Evolutionary conservation across 805 yeast genomes (phyloP).

Genomic region (Yamadazyma paraphyllophila): DNA sequence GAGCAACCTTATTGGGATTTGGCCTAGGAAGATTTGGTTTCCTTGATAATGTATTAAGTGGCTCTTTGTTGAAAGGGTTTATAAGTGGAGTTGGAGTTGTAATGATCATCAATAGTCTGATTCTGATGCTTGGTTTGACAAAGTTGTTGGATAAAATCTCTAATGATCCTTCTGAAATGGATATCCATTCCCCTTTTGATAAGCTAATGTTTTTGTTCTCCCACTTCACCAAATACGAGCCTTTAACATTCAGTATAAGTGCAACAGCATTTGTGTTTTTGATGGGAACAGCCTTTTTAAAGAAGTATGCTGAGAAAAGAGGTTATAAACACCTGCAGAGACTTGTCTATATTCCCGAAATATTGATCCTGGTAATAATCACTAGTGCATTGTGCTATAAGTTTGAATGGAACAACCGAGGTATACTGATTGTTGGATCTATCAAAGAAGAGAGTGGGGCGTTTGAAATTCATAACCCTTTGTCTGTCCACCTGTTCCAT

Average conservation of each 20-base stretch:
- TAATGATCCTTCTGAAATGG: conserved; percentile 30
- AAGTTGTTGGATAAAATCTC: conserved; percentile 39
- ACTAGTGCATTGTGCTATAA: conserved; percentile 52
- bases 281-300: conserved; percentile 18
- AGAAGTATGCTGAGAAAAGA: conserved; percentile 25
- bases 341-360: conserved; percentile 78
- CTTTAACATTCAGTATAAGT: conserved; percentile 63
- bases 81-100: conserved; percentile 45
- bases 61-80: conserved; percentile 42
- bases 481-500: conserved; percentile 46
- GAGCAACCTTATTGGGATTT: conserved; percentile 64
- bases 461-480: conserved; percentile 54
- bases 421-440: conserved; percentile 69
- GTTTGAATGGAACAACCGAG: conserved; percentile 49
- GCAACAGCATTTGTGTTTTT: conserved; percentile 20
- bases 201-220: conserved; percentile 58
- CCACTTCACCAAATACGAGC: conserved; percentile 49
- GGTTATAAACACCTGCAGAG: conserved; percentile 21
- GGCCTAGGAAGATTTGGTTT: conserved; percentile 87
- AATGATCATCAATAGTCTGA: conserved; percentile 58
- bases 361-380: conserved; percentile 66
- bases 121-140: conserved; percentile 69
- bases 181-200: conserved; percentile 61
- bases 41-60: conserved; percentile 42
- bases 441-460: conserved; percentile 48